These are phyloP conservation scores for Elongisporangium senticosum DNA, from an alignment of 352 stramenopile genomes.

Conservation along the genomic window DNA sequence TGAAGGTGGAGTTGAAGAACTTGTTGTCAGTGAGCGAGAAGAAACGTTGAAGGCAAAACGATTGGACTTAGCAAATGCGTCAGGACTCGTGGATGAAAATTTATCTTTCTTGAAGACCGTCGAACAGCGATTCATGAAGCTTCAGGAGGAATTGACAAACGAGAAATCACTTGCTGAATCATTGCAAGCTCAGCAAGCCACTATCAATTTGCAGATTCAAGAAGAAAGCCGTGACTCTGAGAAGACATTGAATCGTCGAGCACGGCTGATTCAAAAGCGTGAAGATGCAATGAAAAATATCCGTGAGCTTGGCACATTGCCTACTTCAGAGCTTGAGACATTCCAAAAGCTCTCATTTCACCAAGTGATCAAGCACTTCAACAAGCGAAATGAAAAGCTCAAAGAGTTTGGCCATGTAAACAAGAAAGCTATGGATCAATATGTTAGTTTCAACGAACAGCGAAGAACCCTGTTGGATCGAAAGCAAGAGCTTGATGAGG, in stretches of 20 bases:
- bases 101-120: conserved; percentile 48
- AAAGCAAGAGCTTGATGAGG: conserved; percentile 95
- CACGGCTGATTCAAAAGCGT: conserved; percentile 81
- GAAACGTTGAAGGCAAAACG: conserved; percentile 84
- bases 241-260: conserved; percentile 76
- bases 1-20: conserved; percentile 50
- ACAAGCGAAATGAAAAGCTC: conserved; percentile 93
- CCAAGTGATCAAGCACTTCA: conserved; percentile 93
- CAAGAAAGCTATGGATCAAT: conserved; percentile 99
- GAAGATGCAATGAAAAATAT: conserved; percentile 96
- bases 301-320: conserved; percentile 95
- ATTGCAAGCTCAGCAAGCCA: conserved; percentile 51
- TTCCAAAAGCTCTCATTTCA: conserved; percentile 86
- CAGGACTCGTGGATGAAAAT: conserved; percentile 62
- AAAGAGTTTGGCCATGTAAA: conserved; percentile 99
- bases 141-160: conserved; percentile 46
- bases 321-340: conserved; percentile 89
- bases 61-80: conserved; percentile 86
- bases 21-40: conserved; percentile 55
- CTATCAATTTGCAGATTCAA: conserved; percentile 80
- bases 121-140: conserved; percentile 44
- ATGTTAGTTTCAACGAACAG: conserved; percentile 97
- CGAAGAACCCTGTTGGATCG: conserved; percentile 87
- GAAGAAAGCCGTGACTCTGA: conserved; percentile 75
- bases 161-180: conserved; percentile 43